phyloP scores from a whole-genome alignment of 306 rosid genomes.

The Ceratonia siliqua region DNA sequence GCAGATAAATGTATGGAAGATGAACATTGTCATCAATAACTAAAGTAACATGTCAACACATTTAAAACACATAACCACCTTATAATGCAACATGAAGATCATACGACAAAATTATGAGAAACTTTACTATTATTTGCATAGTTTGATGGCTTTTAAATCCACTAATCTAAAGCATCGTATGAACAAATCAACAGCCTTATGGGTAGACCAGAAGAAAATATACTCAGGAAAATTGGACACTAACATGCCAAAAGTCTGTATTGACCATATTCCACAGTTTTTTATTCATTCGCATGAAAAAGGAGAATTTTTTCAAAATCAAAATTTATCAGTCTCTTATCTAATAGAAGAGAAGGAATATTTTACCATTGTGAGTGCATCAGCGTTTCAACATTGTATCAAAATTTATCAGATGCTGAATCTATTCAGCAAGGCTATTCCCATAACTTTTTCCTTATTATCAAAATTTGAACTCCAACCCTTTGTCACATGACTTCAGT shows the following conservation, averaged over 20 bases:
- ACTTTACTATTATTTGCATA: not conserved
- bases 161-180: not conserved
- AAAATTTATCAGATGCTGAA: too few relatives aligned
- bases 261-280: not conserved
- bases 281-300: not conserved
- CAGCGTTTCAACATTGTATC: not conserved
- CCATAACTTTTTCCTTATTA: too few relatives aligned
- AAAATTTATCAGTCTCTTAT: not conserved
- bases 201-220: not conserved
- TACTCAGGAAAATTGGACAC: not conserved
- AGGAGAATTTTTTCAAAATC: too few relatives aligned
- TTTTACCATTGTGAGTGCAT: not conserved
- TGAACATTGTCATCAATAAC: not conserved
- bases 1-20: not conserved
- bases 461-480: too few relatives aligned
- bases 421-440: too few relatives aligned
- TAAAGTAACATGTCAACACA: not conserved
- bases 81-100: not conserved
- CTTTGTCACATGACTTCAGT: too few relatives aligned
- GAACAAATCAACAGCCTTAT: not conserved
- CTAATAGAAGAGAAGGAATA: not conserved
- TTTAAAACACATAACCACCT: not conserved
- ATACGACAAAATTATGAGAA: not conserved
- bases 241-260: not conserved
- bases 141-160: not conserved